A percentile compares a stretch with the other conserved stretches of the same genome.
phyloP scores from a whole-genome alignment of 345 rosid species.

The Linum trigynum region DNA sequence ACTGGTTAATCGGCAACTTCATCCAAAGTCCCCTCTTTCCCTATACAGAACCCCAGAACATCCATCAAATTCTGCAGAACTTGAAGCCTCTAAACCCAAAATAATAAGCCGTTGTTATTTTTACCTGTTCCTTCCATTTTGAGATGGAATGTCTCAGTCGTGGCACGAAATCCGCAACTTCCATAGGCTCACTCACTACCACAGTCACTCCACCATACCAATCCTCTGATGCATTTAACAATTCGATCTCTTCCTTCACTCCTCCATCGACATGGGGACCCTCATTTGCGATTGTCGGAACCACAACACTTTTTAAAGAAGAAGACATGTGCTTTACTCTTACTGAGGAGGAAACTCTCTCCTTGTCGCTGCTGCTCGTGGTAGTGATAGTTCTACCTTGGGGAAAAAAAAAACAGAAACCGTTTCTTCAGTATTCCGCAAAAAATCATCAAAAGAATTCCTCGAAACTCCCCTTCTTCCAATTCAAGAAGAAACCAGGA shows the following conservation, averaged over 20 bases:
- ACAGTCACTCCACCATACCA: constrained; percentile 43
- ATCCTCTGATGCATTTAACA: constrained; percentile 38
- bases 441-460: too few relatives aligned
- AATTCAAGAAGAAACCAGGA: too few relatives aligned
- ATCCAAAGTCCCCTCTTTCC: constrained; percentile 74
- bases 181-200: constrained; percentile 35
- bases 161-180: constrained; percentile 27
- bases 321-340: constrained; percentile 6
- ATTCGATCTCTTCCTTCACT: constrained; percentile 10
- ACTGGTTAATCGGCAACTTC: constrained; percentile 39
- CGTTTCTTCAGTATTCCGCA: too few relatives aligned
- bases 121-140: constrained; percentile 46
- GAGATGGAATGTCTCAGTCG: constrained; percentile 45
- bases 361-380: too few relatives aligned
- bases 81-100: background rate
- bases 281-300: constrained; percentile 14
- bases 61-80: background rate
- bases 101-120: too few relatives aligned
- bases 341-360: too few relatives aligned
- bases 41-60: constrained; percentile 17
- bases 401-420: too few relatives aligned
- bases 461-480: too few relatives aligned
- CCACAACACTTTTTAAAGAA: constrained; percentile 7
- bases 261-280: background rate
- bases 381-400: too few relatives aligned